Conservation (phyloP, 352 stramenopile genomes). For the Albugo candida region DNA sequence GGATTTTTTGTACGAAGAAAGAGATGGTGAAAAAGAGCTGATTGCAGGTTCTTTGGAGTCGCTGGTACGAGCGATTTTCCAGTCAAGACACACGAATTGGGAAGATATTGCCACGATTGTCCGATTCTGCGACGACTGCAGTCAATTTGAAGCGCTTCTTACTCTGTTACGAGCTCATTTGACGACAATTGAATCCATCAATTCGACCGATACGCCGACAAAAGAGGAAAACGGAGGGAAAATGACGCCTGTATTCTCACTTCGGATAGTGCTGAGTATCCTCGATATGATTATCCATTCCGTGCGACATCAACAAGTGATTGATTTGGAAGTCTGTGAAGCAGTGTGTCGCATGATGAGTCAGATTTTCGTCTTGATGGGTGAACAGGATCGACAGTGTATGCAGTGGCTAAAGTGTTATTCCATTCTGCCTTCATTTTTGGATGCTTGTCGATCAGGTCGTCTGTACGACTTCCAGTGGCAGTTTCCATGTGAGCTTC, state of each 20-base stretch:
- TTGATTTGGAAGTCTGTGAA: constrained; percentile 32
- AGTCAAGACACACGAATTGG: no score
- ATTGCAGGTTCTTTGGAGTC: no score
- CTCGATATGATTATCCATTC: constrained; percentile 58
- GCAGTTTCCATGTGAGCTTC: background rate
- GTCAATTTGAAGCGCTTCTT: no score
- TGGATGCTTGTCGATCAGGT: constrained; percentile 29
- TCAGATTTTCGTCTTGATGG: constrained; percentile 39
- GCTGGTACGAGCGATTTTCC: no score
- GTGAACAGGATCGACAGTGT: constrained; percentile 48
- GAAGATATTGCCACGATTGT: no score
- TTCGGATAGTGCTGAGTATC: constrained; percentile 52
- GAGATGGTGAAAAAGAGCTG: constrained; percentile 14
- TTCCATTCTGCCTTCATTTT: constrained; percentile 47
- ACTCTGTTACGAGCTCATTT: no score
- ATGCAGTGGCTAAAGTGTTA: constrained; percentile 36
- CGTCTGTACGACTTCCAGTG: background rate
- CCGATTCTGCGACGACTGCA: no score
- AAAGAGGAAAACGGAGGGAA: no score
- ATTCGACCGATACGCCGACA: no score
- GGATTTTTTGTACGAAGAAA: constrained; percentile 15
- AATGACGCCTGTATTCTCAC: background rate
- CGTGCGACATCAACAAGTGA: constrained; percentile 50
- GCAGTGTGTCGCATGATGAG: constrained; percentile 41
- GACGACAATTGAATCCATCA: no score